These are phyloP conservation scores for Quercus rubra DNA, from an alignment of 306 rosid species.

Conservation along the genomic window DNA sequence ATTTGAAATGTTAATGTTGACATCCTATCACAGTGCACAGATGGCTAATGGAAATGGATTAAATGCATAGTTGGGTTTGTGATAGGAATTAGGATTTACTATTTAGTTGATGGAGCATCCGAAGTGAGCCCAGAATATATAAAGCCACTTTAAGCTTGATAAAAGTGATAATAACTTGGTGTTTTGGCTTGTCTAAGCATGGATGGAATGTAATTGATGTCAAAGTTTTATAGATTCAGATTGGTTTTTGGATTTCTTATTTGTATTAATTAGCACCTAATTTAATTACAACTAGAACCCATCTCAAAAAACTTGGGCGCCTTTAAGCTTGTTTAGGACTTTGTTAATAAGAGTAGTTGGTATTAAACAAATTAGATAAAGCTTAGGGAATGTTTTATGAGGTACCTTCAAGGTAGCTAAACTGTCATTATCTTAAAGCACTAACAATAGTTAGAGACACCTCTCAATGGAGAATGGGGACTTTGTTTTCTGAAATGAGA, in stretches of 20 bases:
- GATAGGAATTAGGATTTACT: too few relatives aligned
- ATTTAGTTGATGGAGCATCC: background rate
- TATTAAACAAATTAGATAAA: constrained; percentile 1
- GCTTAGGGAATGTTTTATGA: background rate
- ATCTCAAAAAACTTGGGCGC: background rate
- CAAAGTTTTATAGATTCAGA: background rate
- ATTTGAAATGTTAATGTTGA: constrained; percentile 11
- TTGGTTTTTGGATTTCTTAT: background rate
- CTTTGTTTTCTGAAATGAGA: constrained; percentile 40
- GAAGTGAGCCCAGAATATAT: background rate
- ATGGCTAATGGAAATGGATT: background rate
- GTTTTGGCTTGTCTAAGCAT: background rate
- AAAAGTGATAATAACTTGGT: too few relatives aligned
- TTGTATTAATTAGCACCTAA: too few relatives aligned
- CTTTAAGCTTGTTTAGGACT: background rate
- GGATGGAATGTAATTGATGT: background rate
- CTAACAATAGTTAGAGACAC: constrained; percentile 33
- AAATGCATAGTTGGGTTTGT: background rate
- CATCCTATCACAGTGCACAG: constrained; percentile 18
- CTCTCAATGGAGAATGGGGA: constrained; percentile 34
- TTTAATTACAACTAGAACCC: too few relatives aligned
- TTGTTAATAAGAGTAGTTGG: background rate
- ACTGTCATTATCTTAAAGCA: constrained; percentile 42
- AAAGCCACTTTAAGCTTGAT: too few relatives aligned
- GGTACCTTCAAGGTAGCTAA: constrained; percentile 39